Base-by-base conservation (phyloP, 129 eudicot species). In the Calendula officinalis region DNA sequence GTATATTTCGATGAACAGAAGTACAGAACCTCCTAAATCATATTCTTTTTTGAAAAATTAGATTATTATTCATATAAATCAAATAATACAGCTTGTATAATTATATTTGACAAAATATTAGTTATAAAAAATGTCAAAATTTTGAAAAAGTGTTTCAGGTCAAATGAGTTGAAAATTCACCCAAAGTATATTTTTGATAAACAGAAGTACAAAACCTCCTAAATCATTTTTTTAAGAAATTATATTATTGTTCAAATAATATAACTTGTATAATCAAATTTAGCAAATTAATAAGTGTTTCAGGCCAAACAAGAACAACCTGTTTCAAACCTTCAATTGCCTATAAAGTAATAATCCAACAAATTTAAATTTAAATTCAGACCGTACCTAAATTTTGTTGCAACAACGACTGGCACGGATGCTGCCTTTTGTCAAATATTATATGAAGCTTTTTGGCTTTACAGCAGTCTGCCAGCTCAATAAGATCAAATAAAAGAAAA, bases 401-500 rank as follows among this genome's bases (percentile, higher is more conserved):
- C 78, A 92, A 71, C 78, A 92, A 75, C 56, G 95, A 85, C 76
- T 88, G 96, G 32, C 84, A 71, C 56, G 96, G 85, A 88, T 92
- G 98, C 57, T 85, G 81, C 56, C 98, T 83, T 82, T 83, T 88
- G 87, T 92, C 98, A 78, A 82, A 85, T n/a, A 92, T 81, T 59
- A 92, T 62, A 68, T 83, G 98, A 70, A 88, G 86, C 80, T 83
- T 88, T 71, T 53, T 83, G 38, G 96, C 90, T 78, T 84, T 84
- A 87, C 98, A 92, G 81, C 96, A 88, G 76, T 92, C 98, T 51
- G 96, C 98, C 74, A 92, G 73, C 84, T 92, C 98, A 50, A 92
- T 83, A 62, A 92, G 85, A 71, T 92, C 98, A 81, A 83, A 88
- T 58, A 88, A 75, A 73, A 92, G 68, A 80, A 92, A 88, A 38